A percentile compares a stretch with the other conserved stretches of the same genome.
phyloP scores from a whole-genome alignment of 1,284 basidiomycete species.

The Ganoderma meredithae region DNA sequence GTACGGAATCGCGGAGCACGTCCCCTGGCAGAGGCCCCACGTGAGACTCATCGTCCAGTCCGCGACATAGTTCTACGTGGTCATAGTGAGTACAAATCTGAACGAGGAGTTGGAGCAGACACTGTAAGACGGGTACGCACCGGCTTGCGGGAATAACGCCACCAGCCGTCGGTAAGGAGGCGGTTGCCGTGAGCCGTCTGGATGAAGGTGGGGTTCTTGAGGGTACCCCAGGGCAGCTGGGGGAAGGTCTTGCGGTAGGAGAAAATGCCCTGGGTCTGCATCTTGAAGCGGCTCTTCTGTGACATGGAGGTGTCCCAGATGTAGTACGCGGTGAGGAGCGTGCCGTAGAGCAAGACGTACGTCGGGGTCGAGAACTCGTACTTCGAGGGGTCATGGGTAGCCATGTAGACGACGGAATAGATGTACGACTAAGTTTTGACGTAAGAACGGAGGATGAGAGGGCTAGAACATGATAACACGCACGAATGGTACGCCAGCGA shows the following conservation, averaged over 20 bases:
- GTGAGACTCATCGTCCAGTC: constrained; percentile 90
- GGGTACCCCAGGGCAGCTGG: constrained; percentile 87
- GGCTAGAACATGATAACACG: constrained; percentile 39
- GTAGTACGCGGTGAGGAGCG: constrained; percentile 87
- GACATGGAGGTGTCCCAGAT: constrained; percentile 96
- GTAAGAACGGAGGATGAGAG: neutral
- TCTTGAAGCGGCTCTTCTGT: constrained; percentile 98
- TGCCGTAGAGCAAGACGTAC: constrained; percentile 76
- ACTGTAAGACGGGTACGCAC: constrained; percentile 50
- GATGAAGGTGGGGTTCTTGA: constrained; percentile 91
- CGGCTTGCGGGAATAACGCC: constrained; percentile 90
- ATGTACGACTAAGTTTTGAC: constrained; percentile 80
- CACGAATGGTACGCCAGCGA: constrained; percentile 91
- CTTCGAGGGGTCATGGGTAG: constrained; percentile 87
- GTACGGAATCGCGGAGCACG: constrained; percentile 89
- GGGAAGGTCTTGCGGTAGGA: constrained; percentile 93
- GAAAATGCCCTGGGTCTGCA: constrained; percentile 92
- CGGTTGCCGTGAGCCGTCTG: constrained; percentile 95
- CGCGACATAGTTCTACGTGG: constrained; percentile 77
- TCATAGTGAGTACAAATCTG: constrained; percentile 4
- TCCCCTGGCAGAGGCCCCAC: constrained; percentile 91
- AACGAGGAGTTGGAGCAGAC: neutral
- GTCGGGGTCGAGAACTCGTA: constrained; percentile 87
- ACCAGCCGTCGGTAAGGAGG: constrained; percentile 88
- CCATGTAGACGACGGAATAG: constrained; percentile 98